Evolutionary conservation across 2,329 filamentous ascomycete species (phyloP), one percentile per base, ranked within the genome.

Genomic region (Xylaria arbuscula): DNA sequence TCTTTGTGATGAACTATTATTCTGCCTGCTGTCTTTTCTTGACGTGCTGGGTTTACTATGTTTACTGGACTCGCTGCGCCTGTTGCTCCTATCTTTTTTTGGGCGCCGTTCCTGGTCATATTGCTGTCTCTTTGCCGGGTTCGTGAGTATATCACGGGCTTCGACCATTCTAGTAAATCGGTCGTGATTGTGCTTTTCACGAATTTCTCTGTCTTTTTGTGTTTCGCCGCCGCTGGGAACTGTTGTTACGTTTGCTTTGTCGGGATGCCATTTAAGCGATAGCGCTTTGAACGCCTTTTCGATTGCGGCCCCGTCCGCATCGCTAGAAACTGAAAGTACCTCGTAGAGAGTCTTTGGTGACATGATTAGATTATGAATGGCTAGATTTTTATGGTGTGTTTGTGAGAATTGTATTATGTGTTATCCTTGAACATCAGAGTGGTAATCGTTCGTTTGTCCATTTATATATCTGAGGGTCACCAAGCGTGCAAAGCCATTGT

Each of bases 241-340:
- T 19, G 58, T 61, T 1, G 54, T 8, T 4, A 13, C 3, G 11
- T 69, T 69, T 1, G 59, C 54, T 6, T 54, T 66, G 28, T 69
- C 67, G 0, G 67, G 67, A 8, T 69, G 67, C 0, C 15, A 1
- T 7, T 13, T 34, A 0, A 60, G 3, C 0, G 67, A 63, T 4
- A 69, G 15, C 3, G 10, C 7, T 17, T 10, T 60, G 48, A 69
- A 69, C 1, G 67, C 63, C 19, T 47, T 63, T 2, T 69, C 54
- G 2, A 69, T 63, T 2, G 40, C 5, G 0, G 59, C 24, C 1
- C 3, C 9, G n/a, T 69, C 59, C 5, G 59, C 63, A 10, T 63
- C 19, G 0, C 10, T 54, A 1, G 59, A 8, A 3, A 69, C 48
- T 0, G n/a, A 19, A 5, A 69, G 67, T 1, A 64, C 2, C 0